These are phyloP conservation scores for Aspergillus awamori DNA, from an alignment of 2,329 filamentous ascomycete genomes.

Conservation along the genomic window DNA sequence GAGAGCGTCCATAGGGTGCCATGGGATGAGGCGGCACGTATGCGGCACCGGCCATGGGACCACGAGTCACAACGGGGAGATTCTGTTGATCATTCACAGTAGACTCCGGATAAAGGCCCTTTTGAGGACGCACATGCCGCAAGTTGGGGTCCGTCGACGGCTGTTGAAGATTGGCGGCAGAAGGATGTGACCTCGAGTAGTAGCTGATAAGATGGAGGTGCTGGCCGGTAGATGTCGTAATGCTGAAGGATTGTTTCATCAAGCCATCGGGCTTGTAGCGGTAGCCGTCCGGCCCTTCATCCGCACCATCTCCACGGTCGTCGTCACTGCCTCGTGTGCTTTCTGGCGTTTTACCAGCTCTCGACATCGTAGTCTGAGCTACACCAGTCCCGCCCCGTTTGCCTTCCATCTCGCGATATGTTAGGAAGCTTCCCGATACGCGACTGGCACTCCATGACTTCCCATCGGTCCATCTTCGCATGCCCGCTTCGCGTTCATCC, in stretches of 20 bases:
- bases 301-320: slow-evolving; percentile 69
- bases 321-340: slow-evolving; percentile 81
- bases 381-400: slow-evolving; percentile 81
- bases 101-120: slow-evolving; percentile 97
- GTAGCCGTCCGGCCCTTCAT: slow-evolving; percentile 81
- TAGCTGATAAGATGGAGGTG: slow-evolving; percentile 98
- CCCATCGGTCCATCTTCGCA: slow-evolving; percentile 97
- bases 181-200: slow-evolving; percentile 78
- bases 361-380: slow-evolving; percentile 58
- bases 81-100: slow-evolving; percentile 83
- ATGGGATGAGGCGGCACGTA: slow-evolving; percentile 58
- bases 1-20: slow-evolving; percentile 56
- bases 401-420: slow-evolving; percentile 98
- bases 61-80: slow-evolving; percentile 77
- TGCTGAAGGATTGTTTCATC: slow-evolving; percentile 99
- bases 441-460: slow-evolving; percentile 99
- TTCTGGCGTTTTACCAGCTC: slow-evolving; percentile 77
- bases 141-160: slow-evolving; percentile 80
- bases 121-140: slow-evolving; percentile 79
- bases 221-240: slow-evolving; percentile 85
- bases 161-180: slow-evolving; percentile 72
- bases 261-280: slow-evolving; percentile 94
- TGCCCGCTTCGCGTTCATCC: slow-evolving; percentile 97
- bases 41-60: slow-evolving; percentile 63
- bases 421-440: slow-evolving; percentile 95